These are phyloP conservation scores for Saposhnikovia divaricata DNA, from an alignment of 129 eudicot genomes.

Conservation along the genomic window DNA sequence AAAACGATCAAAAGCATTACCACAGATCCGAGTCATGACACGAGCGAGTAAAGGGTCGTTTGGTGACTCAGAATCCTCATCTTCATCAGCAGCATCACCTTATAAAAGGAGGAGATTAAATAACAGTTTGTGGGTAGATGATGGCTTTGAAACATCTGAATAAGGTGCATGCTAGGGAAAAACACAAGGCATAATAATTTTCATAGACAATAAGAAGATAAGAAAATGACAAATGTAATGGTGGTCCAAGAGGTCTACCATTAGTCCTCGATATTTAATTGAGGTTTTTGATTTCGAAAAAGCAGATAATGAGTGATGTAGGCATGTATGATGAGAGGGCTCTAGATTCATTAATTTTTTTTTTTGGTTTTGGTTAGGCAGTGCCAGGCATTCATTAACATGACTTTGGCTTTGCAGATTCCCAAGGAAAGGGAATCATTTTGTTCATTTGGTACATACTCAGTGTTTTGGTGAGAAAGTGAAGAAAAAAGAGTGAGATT, in stretches of 20 bases:
- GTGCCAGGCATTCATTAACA: slow-evolving; percentile 40
- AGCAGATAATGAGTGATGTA: slow-evolving; percentile 26
- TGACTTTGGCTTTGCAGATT: slow-evolving; percentile 54
- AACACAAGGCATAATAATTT: not conserved
- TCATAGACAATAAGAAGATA: not conserved
- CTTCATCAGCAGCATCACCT: slow-evolving; percentile 43
- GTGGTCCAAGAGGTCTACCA: slow-evolving; percentile 30
- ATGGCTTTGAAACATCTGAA: slow-evolving; percentile 49
- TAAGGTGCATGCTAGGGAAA: slow-evolving; percentile 17
- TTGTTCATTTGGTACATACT: slow-evolving; percentile 47
- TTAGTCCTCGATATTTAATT: slow-evolving; percentile 51
- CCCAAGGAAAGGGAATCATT: slow-evolving; percentile 65
- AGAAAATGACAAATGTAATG: slow-evolving; percentile 11
- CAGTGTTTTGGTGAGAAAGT: slow-evolving; percentile 33
- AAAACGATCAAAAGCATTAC: slow-evolving; percentile 38
- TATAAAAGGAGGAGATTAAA: slow-evolving; percentile 67
- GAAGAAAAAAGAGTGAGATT: slow-evolving; percentile 17
- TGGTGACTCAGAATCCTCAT: slow-evolving; percentile 40
- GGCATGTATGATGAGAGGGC: slow-evolving; percentile 12
- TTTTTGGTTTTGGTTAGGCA: slow-evolving; percentile 30
- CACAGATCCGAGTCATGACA: slow-evolving; percentile 64
- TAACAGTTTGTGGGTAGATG: slow-evolving; percentile 58
- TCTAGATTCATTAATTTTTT: slow-evolving; percentile 38
- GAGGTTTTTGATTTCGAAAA: slow-evolving; percentile 34
- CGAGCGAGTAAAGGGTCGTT: slow-evolving; percentile 43